Conservation (phyloP, 164 flowering plant genomes). For the Buxus sempervirens region DNA sequence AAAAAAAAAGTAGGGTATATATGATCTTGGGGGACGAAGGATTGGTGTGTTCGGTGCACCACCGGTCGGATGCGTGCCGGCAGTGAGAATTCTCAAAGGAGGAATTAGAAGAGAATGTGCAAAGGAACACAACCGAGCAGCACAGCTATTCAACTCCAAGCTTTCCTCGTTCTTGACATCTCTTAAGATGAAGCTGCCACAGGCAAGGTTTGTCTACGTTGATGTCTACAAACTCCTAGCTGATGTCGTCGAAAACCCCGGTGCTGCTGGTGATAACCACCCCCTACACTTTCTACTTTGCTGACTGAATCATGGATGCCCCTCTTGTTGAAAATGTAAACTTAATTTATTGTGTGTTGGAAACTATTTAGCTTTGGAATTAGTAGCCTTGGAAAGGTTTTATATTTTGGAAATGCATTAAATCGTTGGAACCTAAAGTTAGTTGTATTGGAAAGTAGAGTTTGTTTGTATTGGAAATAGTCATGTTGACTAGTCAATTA, state of each 20-base stretch:
- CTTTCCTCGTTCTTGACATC: slow-evolving; percentile 21
- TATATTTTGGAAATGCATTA: too few relatives aligned
- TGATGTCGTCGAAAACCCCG: slow-evolving; percentile 33
- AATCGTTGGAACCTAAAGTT: too few relatives aligned
- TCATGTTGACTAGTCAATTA: too few relatives aligned
- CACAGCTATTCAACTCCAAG: slow-evolving; percentile 40
- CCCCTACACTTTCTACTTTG: too few relatives aligned
- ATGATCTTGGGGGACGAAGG: slow-evolving; percentile 46
- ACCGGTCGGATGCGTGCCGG: slow-evolving; percentile 55
- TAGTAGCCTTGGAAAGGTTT: too few relatives aligned
- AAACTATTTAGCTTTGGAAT: background rate
- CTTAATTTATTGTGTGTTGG: too few relatives aligned
- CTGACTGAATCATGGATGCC: too few relatives aligned
- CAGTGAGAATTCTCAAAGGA: slow-evolving; percentile 40
- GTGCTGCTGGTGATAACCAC: slow-evolving; percentile 9
- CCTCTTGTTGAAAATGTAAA: too few relatives aligned
- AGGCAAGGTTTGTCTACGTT: slow-evolving; percentile 27
- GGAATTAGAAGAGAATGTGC: slow-evolving; percentile 32
- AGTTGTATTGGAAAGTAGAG: too few relatives aligned
- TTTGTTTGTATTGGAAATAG: too few relatives aligned
- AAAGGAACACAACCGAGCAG: slow-evolving; percentile 29
- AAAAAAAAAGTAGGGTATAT: slow-evolving; percentile 33
- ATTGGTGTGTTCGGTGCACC: slow-evolving; percentile 35
- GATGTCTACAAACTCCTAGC: slow-evolving; percentile 37
- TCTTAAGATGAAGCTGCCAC: slow-evolving; percentile 19